phyloP scores from a whole-genome alignment of 805 yeast species.

The Myxozyma monticola region DNA sequence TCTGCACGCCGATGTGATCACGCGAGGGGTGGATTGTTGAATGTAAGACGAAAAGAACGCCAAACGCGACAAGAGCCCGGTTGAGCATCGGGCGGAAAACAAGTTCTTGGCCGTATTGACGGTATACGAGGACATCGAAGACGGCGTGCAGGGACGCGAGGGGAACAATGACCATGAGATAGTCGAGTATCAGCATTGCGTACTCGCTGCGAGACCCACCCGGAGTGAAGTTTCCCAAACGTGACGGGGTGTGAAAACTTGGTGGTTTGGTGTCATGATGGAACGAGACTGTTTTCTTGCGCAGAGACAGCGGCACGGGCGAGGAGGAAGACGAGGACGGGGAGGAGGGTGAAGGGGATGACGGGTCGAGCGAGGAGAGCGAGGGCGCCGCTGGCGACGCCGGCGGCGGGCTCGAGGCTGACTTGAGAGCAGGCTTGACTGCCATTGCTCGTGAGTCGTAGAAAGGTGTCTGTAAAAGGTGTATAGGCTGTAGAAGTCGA shows the following conservation, averaged over 20 bases:
- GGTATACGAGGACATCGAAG: slow-evolving; percentile 40
- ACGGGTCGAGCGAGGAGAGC: background rate
- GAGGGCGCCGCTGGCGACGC: background rate
- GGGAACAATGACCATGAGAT: slow-evolving; percentile 37
- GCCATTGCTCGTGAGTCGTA: too few species aligned
- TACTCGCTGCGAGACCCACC: slow-evolving; percentile 14
- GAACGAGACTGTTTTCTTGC: slow-evolving; percentile 16
- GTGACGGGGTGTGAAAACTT: slow-evolving; percentile 18
- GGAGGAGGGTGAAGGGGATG: too few species aligned
- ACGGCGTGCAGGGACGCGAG: slow-evolving; percentile 40
- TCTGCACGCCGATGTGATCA: slow-evolving; percentile 29
- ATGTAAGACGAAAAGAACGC: slow-evolving; percentile 37
- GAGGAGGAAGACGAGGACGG: slow-evolving; percentile 1
- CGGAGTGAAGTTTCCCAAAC: slow-evolving; percentile 3
- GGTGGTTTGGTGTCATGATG: slow-evolving; percentile 28
- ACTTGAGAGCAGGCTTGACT: slow-evolving; percentile 14
- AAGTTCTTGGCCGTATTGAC: slow-evolving; percentile 40
- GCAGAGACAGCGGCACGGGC: slow-evolving; percentile 2
- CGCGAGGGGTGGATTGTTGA: slow-evolving; percentile 35
- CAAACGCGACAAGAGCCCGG: slow-evolving; percentile 33
- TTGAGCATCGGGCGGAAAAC: slow-evolving; percentile 28
- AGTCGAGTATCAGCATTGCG: slow-evolving; percentile 36
- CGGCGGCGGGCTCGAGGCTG: background rate
- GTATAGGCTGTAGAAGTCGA: too few species aligned
- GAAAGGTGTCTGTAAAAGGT: too few species aligned